Base-by-base conservation (phyloP, 495 filamentous ascomycete genomes). In the Penicillium herquei region DNA sequence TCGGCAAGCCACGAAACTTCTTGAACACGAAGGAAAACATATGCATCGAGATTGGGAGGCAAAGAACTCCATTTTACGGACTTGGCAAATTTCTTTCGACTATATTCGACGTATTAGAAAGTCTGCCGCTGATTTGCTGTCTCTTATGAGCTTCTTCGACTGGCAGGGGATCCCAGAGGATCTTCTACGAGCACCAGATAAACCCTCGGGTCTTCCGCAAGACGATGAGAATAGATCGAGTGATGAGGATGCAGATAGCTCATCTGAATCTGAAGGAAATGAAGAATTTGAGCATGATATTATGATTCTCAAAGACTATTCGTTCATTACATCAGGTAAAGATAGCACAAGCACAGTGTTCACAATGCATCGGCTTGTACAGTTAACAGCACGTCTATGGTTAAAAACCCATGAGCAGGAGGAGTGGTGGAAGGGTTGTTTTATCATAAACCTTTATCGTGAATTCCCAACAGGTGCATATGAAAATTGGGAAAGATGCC, bases 251-350 rank as follows among this genome's bases (percentile, higher is more conserved):
- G 12, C 12, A 6, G 50, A 52, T 32, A 43, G 39, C 11, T 4
- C 9, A 18, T 33, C 21, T 32, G 26, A 52, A 35, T 1, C n/a
- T 12, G 30, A 21, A 9, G 5, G 5, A 18, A 11, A 31, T 35
- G 12, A 52, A 1, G 57, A 45, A 12, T 79, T 81, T 62, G 72
- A 79, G 49, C 67, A 74, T 5, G 74, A 80, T 63, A 37, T 81
- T 6, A 33, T 39, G 16, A 66, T 59, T 11, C 59, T 82, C 34
- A 52, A 63, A 58, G 63, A 72, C 49, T 79, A 71, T 58, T 73
- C 65, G 35, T 72, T 80, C 16, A 66, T 81, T 55, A 57, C 63
- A 13, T 14, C 56, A 16, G 35, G 49, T 51, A 51, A 42, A 33
- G 45, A 61, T 34, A 14, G 43, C 9, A 53, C 26, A 6, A 14